Evolutionary conservation across 345 rosid genomes (phyloP).

Genomic region (Aethionema arabicum): DNA sequence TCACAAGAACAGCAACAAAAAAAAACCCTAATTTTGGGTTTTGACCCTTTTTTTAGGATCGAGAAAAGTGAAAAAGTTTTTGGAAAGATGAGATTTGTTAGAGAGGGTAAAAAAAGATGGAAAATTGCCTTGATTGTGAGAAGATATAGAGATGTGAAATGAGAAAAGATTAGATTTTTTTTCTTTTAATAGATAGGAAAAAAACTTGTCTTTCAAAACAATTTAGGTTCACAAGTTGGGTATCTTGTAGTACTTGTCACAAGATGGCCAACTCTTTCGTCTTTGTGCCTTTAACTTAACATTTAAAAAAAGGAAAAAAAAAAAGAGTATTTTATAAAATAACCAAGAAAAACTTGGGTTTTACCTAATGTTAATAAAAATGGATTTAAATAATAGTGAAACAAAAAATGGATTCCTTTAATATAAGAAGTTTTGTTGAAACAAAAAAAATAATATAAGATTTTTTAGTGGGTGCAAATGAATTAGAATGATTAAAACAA

Average conservation of each 20-base stretch:
- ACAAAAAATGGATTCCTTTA: too few species aligned
- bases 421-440: too few species aligned
- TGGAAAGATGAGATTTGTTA: constrained; percentile 24
- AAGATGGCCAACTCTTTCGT: constrained; percentile 18
- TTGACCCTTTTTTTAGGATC: constrained; percentile 21
- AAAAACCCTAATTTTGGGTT: constrained; percentile 12
- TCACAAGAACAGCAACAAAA: constrained; percentile 32
- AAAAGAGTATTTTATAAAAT: neutral
- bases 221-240: constrained; percentile 37
- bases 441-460: too few species aligned
- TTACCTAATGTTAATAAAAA: neutral
- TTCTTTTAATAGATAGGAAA: constrained; percentile 7
- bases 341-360: neutral
- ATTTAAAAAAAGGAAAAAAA: neutral
- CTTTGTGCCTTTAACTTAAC: constrained; percentile 25
- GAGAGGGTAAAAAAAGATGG: constrained; percentile 25
- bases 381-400: too few species aligned
- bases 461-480: too few species aligned
- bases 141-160: constrained; percentile 22
- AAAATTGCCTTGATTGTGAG: constrained; percentile 37
- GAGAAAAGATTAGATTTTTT: constrained; percentile 23
- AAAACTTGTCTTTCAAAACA: constrained; percentile 31
- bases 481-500: too few species aligned
- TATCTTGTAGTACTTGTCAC: constrained; percentile 32
- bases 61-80: constrained; percentile 13